Evolutionary conservation across 352 stramenopile genomes (phyloP), one percentile per base, ranked within the genome.

Genomic region (Pythium rishiriense): DNA sequence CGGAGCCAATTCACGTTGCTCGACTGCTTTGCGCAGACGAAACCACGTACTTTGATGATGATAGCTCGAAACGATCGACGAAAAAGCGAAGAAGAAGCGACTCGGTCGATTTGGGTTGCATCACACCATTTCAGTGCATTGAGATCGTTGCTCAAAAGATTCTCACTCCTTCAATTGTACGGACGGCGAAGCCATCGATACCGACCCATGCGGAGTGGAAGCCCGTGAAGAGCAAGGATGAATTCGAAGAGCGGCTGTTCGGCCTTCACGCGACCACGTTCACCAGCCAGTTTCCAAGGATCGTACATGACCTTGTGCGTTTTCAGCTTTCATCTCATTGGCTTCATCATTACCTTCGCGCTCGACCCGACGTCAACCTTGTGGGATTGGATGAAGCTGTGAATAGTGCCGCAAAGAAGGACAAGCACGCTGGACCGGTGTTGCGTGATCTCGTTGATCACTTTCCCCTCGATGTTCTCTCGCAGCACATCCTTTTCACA

Each of bases 311-410:
- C n/a, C 24, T 71, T 4, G 19, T 71, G 5, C 48, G 46, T 26
- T 51, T 57, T 2, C 43, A 50, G 17, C 31, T 76, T 8, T 71
- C 76, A 0, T 79, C 74, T n/a, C 60, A 60, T 0, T 71, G 66
- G 25, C 58, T 88, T 15, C 58, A 83, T 28, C 72, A 89, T 28
- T 92, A 86, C 62, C 47, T 92, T n/a, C 70, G 64, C 19, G 68
- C 69, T 15, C 74, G 67, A 33, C 73, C 71, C 51, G 68, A 84
- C 17, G 53, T 81, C 14, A 73, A 85, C 60, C 63, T 90, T n/a
- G 10, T 81, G 10, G 65, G 63, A 4, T 39, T 85, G 3, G 22
- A 74, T 25, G 45, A 45, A 4, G 28, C 14, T 25, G 45, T 53
- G 14, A 39, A 35, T 2, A 43, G 15, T 3, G 2, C 26, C 4